A percentile compares a stretch with the other conserved stretches of the same genome.
phyloP scores from a whole-genome alignment of 176 grass and related monocot species.

The Dactylis glomerata region DNA sequence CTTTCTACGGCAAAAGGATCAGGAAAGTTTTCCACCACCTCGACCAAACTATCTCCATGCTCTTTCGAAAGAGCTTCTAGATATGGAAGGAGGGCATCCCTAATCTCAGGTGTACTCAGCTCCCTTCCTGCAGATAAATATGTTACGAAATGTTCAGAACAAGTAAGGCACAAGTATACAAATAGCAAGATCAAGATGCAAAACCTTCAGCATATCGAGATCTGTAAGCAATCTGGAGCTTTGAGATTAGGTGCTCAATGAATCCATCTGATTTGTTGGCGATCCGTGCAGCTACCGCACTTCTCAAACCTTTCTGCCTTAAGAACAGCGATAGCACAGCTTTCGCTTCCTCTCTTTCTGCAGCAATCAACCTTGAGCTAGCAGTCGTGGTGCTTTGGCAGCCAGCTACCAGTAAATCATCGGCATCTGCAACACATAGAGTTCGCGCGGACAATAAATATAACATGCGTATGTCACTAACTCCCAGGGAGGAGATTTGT shows the following conservation, averaged over 20 bases:
- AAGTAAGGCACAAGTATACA: background rate
- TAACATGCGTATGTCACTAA: background rate
- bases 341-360: conserved; percentile 91
- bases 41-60: conserved; percentile 55
- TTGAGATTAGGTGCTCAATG: conserved; percentile 70
- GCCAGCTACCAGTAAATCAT: conserved; percentile 36
- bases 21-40: conserved; percentile 77
- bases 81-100: conserved; percentile 62
- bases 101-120: conserved; percentile 90
- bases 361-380: conserved; percentile 66
- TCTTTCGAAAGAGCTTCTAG: conserved; percentile 69
- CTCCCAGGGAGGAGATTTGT: background rate
- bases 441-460: background rate
- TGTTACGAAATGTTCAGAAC: background rate
- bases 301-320: conserved; percentile 79
- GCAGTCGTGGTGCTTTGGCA: conserved; percentile 34
- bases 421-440: conserved; percentile 34
- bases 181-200: background rate
- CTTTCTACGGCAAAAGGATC: conserved; percentile 53
- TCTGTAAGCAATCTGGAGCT: conserved; percentile 71
- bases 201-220: conserved; percentile 84
- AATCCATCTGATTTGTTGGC: conserved; percentile 91
- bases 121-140: conserved; percentile 71
- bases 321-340: conserved; percentile 88
- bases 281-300: conserved; percentile 54